Evolutionary conservation across 768 basidiomycete species (phyloP).

Genomic region (Mycena galericulata): DNA sequence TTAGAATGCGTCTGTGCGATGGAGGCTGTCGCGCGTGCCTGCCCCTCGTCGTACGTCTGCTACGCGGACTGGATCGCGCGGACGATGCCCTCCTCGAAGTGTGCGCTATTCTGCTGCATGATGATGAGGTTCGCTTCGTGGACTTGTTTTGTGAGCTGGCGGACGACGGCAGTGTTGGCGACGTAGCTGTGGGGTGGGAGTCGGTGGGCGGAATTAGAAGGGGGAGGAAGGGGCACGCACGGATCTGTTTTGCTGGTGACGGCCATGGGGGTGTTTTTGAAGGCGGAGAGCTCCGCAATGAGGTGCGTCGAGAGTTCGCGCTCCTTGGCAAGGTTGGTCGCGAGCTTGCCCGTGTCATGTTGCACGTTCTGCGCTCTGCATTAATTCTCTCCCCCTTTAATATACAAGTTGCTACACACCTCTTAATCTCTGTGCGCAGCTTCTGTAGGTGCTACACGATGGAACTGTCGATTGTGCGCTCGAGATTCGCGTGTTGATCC

Average conservation of each 20-base stretch:
- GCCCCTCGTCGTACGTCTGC: conserved; percentile 97
- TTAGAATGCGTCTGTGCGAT: conserved; percentile 81
- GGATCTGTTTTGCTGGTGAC: conserved; percentile 87
- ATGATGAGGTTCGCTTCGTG: conserved; percentile 98
- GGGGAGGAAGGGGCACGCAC: conserved; percentile 63
- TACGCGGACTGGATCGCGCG: conserved; percentile 96
- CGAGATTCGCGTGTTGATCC: conserved; percentile 96
- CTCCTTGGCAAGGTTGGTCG: conserved; percentile 91
- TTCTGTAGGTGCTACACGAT: conserved; percentile 99
- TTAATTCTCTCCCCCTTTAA: neutral
- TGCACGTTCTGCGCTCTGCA: conserved; percentile 77
- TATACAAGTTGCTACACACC: conserved; percentile 53
- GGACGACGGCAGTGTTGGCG: conserved; percentile 76
- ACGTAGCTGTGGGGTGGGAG: conserved; percentile 60
- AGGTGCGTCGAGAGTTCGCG: conserved; percentile 87
- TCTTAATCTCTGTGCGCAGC: conserved; percentile 94
- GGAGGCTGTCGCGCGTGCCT: conserved; percentile 78
- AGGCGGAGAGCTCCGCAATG: conserved; percentile 89
- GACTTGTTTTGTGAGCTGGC: conserved; percentile 91
- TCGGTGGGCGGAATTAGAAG: neutral
- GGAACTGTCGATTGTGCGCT: conserved; percentile 94
- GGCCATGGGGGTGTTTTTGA: conserved; percentile 94
- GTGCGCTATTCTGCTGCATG: conserved; percentile 97
- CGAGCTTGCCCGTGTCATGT: conserved; percentile 92
- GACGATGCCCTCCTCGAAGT: conserved; percentile 97